A percentile compares a stretch with the other conserved stretches of the same genome.
Conservation (phyloP, 2,329 filamentous ascomycete species). For the Aspergillus calidoustus region DNA sequence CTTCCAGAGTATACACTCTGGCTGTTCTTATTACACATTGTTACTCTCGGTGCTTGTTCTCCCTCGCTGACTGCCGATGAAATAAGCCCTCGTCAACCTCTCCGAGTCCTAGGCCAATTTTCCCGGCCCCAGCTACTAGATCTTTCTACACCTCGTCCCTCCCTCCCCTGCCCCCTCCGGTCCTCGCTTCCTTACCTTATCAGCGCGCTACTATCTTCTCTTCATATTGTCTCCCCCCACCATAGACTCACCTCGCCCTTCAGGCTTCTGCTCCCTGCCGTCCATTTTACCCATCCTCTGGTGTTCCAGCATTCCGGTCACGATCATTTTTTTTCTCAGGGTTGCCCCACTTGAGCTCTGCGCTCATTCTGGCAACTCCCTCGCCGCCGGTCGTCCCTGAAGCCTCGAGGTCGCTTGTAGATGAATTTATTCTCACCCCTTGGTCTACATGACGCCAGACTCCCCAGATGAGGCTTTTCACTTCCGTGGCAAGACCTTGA, state of each 20-base stretch:
- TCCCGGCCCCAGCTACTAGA: constrained; percentile 2
- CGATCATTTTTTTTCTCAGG: constrained; percentile 32
- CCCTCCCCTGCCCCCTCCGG: constrained; percentile 12
- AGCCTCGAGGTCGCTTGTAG: constrained; percentile 34
- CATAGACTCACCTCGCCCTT: neutral
- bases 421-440: constrained; percentile 45
- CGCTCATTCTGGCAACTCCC: constrained; percentile 37
- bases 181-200: constrained; percentile 12
- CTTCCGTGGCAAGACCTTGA: constrained; percentile 67
- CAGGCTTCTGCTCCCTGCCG: neutral
- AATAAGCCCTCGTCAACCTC: neutral
- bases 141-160: constrained; percentile 5
- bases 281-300: constrained; percentile 5
- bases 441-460: constrained; percentile 60
- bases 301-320: constrained; percentile 25
- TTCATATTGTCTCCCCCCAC: constrained; percentile 4
- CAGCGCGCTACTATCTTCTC: constrained; percentile 2
- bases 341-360: constrained; percentile 46
- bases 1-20: neutral
- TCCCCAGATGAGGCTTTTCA: constrained; percentile 56
- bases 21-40: constrained; percentile 3
- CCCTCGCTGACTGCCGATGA: neutral
- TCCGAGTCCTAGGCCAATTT: constrained; percentile 9
- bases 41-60: constrained; percentile 2
- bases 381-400: constrained; percentile 17